A percentile compares a stretch with the other conserved stretches of the same genome.
Evolutionary conservation across 2,329 filamentous ascomycete species (phyloP).

Genomic region (Pseudonectria buxi): DNA sequence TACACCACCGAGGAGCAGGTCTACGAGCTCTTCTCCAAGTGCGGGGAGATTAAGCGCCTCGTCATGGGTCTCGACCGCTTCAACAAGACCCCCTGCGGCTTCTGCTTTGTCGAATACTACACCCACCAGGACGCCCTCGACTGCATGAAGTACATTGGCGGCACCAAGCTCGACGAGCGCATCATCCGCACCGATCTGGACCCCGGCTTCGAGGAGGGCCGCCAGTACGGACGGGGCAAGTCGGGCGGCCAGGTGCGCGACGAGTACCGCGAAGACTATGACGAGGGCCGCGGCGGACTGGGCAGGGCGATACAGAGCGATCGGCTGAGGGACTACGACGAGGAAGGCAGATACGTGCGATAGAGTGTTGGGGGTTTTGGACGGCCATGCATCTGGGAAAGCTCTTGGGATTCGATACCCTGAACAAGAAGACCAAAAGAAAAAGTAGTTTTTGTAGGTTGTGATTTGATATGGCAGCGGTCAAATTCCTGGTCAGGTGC

Average conservation of each 20-base stretch:
- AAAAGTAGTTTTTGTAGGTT: too few relatives aligned
- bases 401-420: conserved; percentile 20
- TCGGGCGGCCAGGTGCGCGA: conserved; percentile 95
- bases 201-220: conserved; percentile 89
- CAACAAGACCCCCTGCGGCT: conserved; percentile 95
- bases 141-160: conserved; percentile 97
- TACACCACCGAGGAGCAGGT: conserved; percentile 99
- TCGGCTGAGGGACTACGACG: conserved; percentile 31
- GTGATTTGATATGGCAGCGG: too few relatives aligned
- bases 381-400: conserved; percentile 1
- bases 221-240: conserved; percentile 93
- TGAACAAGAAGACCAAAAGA: conserved; percentile 3
- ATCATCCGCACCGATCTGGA: conserved; percentile 94
- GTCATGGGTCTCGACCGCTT: conserved; percentile 97
- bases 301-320: conserved; percentile 67
- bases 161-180: conserved; percentile 95
- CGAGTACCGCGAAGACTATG: conserved; percentile 95
- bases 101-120: conserved; percentile 99
- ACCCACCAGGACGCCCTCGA: conserved; percentile 95
- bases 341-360: conserved; percentile 28
- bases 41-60: conserved; percentile 95
- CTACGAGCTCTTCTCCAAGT: conserved; percentile 92
- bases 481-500: background rate
- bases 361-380: conserved; percentile 2
- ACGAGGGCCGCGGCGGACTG: conserved; percentile 86